Evolutionary conservation across 805 yeast species (phyloP).

Genomic region (Nakazawaea siamensis): DNA sequence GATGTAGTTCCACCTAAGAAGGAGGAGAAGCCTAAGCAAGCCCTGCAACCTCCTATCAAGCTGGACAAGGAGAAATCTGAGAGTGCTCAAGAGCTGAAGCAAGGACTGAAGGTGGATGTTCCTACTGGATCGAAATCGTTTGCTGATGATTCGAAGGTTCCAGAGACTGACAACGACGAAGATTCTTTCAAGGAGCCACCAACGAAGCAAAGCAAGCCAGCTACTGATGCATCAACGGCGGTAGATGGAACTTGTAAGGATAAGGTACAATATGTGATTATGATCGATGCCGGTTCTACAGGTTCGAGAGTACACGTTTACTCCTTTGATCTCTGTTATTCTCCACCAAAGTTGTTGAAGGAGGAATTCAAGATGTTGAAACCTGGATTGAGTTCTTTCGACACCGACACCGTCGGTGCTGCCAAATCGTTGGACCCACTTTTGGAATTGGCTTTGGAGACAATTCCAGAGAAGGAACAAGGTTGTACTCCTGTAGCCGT

Average conservation of each 20-base stretch:
- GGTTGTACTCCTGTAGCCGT: constrained; percentile 91
- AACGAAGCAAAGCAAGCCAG: background rate
- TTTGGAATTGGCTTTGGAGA: constrained; percentile 62
- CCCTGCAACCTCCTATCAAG: background rate
- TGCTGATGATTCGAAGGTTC: constrained; percentile 15
- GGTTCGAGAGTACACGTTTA: constrained; percentile 96
- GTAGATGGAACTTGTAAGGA: constrained; percentile 23
- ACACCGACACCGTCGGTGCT: constrained; percentile 73
- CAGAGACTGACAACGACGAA: constrained; percentile 3
- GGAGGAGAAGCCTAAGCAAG: constrained; percentile 8
- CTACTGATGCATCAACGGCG: too few relatives aligned
- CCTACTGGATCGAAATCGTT: constrained; percentile 17
- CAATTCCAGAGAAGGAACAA: constrained; percentile 67
- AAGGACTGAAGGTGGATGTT: constrained; percentile 7
- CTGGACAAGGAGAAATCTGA: constrained; percentile 9
- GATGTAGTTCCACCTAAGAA: constrained; percentile 18
- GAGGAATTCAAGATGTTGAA: constrained; percentile 85
- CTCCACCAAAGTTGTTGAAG: constrained; percentile 71
- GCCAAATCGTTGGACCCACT: constrained; percentile 86
- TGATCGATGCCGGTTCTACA: constrained; percentile 97
- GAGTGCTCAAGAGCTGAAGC: constrained; percentile 10
- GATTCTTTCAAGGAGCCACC: background rate
- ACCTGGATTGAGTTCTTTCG: constrained; percentile 87
- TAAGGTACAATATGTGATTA: constrained; percentile 65
- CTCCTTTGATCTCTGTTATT: constrained; percentile 77